Percentiles rank a stretch among this genome's conserved stretches.
phyloP scores from a whole-genome alignment of 805 yeast genomes.

The Cyberlindnera maritima region DNA sequence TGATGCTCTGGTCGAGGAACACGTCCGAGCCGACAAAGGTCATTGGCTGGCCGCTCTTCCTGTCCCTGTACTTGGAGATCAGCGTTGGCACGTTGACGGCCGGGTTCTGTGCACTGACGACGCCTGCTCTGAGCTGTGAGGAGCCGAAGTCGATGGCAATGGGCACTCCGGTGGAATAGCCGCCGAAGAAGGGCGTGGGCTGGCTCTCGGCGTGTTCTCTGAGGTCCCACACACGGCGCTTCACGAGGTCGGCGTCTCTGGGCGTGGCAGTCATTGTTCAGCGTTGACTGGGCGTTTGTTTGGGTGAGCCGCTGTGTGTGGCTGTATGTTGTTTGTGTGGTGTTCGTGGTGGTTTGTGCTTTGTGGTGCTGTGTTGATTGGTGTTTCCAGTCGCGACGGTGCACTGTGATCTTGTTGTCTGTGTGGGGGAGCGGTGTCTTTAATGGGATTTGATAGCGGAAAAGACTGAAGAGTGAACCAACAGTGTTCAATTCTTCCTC shows the following conservation, averaged over 20 bases:
- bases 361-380: no score
- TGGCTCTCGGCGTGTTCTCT: slow-evolving; percentile 20
- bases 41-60: slow-evolving; percentile 58
- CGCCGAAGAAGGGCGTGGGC: slow-evolving; percentile 45
- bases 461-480: no score
- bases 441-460: no score
- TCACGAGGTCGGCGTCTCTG: slow-evolving; percentile 15
- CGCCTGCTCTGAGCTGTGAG: slow-evolving; percentile 55
- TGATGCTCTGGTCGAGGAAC: slow-evolving; percentile 63
- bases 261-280: slow-evolving; percentile 18
- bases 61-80: slow-evolving; percentile 73
- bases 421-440: no score
- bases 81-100: slow-evolving; percentile 65
- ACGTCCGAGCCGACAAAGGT: slow-evolving; percentile 84
- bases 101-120: slow-evolving; percentile 46
- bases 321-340: neutral
- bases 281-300: neutral
- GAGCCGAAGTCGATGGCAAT: slow-evolving; percentile 89
- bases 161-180: slow-evolving; percentile 58
- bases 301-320: neutral
- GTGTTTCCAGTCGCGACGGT: no score
- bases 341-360: no score
- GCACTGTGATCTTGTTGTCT: no score
- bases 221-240: slow-evolving; percentile 23
- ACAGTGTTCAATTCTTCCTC: no score